Conservation (phyloP, 192 early-diverging fungal species). For the Coemansia sp. region DNA sequence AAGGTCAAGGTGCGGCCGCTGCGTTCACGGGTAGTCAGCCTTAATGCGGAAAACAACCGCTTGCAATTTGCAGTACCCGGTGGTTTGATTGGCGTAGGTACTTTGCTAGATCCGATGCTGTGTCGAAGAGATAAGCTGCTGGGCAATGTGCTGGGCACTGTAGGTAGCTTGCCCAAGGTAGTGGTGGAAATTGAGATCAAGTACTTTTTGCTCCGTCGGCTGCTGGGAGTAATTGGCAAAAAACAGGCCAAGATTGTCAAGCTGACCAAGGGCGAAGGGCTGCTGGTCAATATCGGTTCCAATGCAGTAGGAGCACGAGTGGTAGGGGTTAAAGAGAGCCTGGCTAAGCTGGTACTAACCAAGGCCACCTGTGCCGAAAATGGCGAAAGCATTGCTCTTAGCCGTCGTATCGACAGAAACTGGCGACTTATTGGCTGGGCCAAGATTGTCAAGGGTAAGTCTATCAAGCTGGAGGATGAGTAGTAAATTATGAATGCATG, state of each 20-base stretch:
- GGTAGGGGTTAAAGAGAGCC: constrained; percentile 85
- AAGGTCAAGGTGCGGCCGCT: constrained; percentile 81
- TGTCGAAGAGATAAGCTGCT: constrained; percentile 95
- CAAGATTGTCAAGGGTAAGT: constrained; percentile 80
- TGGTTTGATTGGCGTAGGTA: constrained; percentile 98
- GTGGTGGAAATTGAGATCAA: constrained; percentile 95
- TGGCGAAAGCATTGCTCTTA: constrained; percentile 93
- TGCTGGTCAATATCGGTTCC: constrained; percentile 96
- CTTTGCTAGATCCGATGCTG: constrained; percentile 90
- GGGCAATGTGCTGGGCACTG: constrained; percentile 89
- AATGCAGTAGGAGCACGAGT: constrained; percentile 94
- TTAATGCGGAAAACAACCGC: constrained; percentile 85
- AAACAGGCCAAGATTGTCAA: constrained; percentile 97
- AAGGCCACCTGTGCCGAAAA: constrained; percentile 93
- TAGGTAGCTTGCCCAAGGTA: constrained; percentile 89
- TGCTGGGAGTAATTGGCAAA: constrained; percentile 97
- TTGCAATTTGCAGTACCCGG: constrained; percentile 99
- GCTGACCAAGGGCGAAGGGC: constrained; percentile 86
- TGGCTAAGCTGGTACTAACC: constrained; percentile 91
- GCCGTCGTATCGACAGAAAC: constrained; percentile 93
- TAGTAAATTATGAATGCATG: not conserved
- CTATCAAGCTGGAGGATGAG: constrained; percentile 23
- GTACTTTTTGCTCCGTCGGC: constrained; percentile 92
- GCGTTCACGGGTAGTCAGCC: constrained; percentile 81
- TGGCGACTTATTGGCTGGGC: constrained; percentile 99